These are phyloP conservation scores for Peniophora sp. DNA, from an alignment of 1,284 basidiomycete species.

Conservation along the genomic window DNA sequence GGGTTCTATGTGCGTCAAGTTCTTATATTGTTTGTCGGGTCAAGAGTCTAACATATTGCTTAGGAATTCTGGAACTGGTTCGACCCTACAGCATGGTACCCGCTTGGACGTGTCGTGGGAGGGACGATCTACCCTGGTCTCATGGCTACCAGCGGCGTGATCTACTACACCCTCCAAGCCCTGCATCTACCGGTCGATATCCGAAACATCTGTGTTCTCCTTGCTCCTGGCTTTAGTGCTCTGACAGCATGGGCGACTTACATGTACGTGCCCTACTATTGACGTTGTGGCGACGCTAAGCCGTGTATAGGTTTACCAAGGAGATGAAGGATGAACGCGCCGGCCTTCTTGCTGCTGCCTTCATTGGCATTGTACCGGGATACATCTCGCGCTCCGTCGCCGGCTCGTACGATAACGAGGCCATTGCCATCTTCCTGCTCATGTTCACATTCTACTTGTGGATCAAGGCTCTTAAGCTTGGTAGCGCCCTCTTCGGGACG, in stretches of 20 bases:
- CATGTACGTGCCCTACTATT: constrained; percentile 51
- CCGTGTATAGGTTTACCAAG: constrained; percentile 69
- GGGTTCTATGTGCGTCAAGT: constrained; percentile 82
- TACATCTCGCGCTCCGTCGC: constrained; percentile 99
- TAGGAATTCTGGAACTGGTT: constrained; percentile 99
- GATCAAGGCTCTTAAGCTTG: constrained; percentile 95
- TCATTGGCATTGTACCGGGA: constrained; percentile 96
- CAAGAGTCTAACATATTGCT: constrained; percentile 1
- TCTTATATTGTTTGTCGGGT: not conserved
- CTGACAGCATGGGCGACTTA: constrained; percentile 98
- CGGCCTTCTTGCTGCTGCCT: constrained; percentile 93
- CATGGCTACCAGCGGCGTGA: constrained; percentile 96
- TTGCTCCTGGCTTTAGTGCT: constrained; percentile 95
- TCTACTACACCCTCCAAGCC: constrained; percentile 85
- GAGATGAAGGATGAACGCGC: constrained; percentile 93
- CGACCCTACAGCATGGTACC: constrained; percentile 98
- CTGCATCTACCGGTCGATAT: constrained; percentile 97
- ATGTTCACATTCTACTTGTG: constrained; percentile 99
- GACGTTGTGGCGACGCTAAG: not conserved
- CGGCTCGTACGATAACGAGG: constrained; percentile 99
- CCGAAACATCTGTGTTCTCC: constrained; percentile 92
- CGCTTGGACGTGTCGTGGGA: constrained; percentile 94
- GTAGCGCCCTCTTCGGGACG: constrained; percentile 88
- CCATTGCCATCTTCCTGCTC: constrained; percentile 98
- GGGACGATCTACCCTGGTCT: constrained; percentile 97